Evolutionary conservation across 2,329 filamentous ascomycete species (phyloP).

Genomic region (Colletotrichum horii): DNA sequence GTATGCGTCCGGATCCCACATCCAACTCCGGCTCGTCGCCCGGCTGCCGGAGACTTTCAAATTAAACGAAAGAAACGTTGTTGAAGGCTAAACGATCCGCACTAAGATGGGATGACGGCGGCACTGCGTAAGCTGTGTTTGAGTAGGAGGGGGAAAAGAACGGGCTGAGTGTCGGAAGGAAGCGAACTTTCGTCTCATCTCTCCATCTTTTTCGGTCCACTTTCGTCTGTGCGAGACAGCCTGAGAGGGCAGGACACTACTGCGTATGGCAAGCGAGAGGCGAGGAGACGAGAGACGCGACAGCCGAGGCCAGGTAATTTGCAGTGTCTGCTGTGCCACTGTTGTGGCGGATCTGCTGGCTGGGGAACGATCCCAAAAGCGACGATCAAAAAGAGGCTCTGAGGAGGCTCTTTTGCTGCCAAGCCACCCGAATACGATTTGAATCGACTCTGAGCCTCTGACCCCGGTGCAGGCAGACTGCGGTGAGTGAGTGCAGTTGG

Average conservation of each 20-base stretch:
- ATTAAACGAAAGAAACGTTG: not conserved
- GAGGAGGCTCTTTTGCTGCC: not conserved
- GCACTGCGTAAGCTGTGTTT: constrained; percentile 2
- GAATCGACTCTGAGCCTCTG: not conserved
- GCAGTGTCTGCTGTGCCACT: constrained; percentile 1
- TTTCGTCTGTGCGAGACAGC: not conserved
- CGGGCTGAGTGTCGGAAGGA: constrained; percentile 9
- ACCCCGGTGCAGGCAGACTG: not conserved
- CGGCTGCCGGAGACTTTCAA: not conserved
- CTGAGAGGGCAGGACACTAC: not conserved
- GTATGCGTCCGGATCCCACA: not conserved
- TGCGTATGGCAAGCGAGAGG: not conserved
- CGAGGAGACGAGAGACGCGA: not conserved
- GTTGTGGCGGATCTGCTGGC: not conserved
- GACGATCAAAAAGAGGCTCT: not conserved
- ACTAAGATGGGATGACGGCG: not conserved
- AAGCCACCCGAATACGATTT: not conserved
- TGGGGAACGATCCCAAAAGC: not conserved
- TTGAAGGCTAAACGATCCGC: not conserved
- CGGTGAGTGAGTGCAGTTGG: not conserved
- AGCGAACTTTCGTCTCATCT: constrained; percentile 6
- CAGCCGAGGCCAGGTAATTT: not conserved
- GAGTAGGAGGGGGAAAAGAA: not conserved
- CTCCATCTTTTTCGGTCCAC: not conserved
- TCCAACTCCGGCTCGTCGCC: not conserved